Conservation (phyloP, 495 filamentous ascomycete genomes). For the Tuber borchii region DNA sequence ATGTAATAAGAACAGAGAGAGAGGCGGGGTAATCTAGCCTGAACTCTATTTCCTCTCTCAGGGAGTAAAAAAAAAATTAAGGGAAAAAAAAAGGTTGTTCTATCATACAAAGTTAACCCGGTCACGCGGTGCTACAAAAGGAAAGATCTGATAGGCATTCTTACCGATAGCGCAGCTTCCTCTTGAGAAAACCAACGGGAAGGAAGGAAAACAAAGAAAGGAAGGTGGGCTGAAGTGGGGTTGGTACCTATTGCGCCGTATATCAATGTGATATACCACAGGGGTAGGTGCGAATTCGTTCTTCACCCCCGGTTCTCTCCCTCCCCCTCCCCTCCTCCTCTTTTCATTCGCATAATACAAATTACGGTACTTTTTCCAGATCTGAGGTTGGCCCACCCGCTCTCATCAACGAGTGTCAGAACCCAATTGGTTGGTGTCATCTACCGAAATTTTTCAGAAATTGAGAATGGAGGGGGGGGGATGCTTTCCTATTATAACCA, state of each 20-base stretch:
- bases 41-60: neutral
- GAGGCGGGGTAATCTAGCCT: neutral
- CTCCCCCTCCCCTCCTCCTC: neutral
- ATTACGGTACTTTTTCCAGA: neutral
- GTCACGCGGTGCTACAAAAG: neutral
- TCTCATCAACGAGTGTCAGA: neutral
- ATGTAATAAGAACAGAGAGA: neutral
- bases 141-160: neutral
- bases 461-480: neutral
- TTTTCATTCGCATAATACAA: neutral
- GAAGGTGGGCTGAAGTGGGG: neutral
- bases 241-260: neutral
- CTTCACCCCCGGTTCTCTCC: neutral
- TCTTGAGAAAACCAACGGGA: neutral
- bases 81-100: neutral
- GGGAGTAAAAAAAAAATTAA: neutral
- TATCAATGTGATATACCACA: neutral
- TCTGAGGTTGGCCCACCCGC: neutral
- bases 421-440: neutral
- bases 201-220: neutral
- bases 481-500: neutral
- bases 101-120: neutral
- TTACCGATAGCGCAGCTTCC: neutral
- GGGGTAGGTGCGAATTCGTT: neutral
- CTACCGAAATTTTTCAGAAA: neutral